Percentiles rank a stretch among this genome's conserved stretches.
These are phyloP conservation scores for Daldinia sp. DNA, from an alignment of 2,329 filamentous ascomycete species.

Conservation along the genomic window DNA sequence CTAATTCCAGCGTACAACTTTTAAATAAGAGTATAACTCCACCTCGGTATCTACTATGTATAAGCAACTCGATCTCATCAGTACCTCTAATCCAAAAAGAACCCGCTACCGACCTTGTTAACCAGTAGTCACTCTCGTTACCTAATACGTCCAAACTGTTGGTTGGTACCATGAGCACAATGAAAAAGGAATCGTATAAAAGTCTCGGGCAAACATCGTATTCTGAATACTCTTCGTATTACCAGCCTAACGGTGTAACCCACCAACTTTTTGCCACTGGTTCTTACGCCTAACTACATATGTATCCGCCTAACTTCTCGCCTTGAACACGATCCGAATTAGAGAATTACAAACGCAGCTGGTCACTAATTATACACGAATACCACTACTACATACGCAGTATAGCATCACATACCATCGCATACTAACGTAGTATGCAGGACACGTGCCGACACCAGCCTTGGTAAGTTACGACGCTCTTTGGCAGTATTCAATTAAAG, in stretches of 20 bases:
- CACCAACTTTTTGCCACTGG: conserved; percentile 29
- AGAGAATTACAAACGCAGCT: conserved; percentile 4
- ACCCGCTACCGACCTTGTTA: too few relatives aligned
- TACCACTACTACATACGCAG: neutral
- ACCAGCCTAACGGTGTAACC: conserved; percentile 23
- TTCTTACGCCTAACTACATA: conserved; percentile 2
- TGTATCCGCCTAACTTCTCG: neutral
- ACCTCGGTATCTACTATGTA: neutral
- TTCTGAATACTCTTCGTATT: conserved; percentile 30
- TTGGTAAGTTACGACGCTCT: conserved; percentile 22
- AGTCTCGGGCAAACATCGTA: conserved; percentile 23
- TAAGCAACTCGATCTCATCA: neutral
- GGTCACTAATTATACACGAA: neutral
- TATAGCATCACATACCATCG: neutral
- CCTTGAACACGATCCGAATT: conserved; percentile 14
- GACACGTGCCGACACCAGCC: conserved; percentile 27
- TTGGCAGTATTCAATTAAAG: conserved; percentile 12
- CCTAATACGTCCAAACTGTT: too few relatives aligned
- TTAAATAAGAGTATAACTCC: neutral
- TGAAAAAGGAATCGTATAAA: conserved; percentile 14
- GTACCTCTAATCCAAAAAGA: neutral
- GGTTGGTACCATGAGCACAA: neutral
- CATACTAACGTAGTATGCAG: conserved; percentile 18
- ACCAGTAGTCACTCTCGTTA: too few relatives aligned
- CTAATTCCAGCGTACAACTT: neutral